Evolutionary conservation across 345 rosid genomes (phyloP).

Genomic region (Moricandia arvensis): DNA sequence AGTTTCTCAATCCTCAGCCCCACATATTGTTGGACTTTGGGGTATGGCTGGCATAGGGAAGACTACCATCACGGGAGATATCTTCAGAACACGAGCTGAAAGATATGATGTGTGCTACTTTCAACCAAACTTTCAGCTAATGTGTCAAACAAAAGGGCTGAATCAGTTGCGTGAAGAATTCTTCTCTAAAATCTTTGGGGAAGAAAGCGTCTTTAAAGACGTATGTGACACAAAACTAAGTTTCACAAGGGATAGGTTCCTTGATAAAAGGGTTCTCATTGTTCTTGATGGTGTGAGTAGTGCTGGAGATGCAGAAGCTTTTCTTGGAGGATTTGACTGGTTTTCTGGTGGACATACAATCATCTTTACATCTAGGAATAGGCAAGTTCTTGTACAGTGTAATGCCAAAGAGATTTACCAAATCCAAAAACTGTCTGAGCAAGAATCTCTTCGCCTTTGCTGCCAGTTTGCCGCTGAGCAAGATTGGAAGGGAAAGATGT

Average conservation of each 20-base stretch:
- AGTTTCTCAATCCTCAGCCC: background rate
- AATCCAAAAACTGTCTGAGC: too few relatives aligned
- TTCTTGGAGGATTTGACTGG: too few relatives aligned
- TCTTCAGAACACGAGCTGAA: background rate
- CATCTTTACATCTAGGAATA: too few relatives aligned
- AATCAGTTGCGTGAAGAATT: conserved; percentile 16
- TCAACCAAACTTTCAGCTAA: conserved; percentile 19
- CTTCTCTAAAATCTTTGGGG: conserved; percentile 22
- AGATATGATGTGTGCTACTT: conserved; percentile 9
- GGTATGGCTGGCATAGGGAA: too few relatives aligned
- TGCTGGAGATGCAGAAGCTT: conserved; percentile 13
- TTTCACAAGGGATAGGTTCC: conserved; percentile 1
- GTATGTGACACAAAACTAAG: background rate
- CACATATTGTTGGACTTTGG: conserved; percentile 29
- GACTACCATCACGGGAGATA: background rate
- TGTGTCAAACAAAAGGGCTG: conserved; percentile 10
- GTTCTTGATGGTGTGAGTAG: conserved; percentile 33
- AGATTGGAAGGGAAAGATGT: conserved; percentile 3
- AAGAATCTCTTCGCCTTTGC: too few relatives aligned
- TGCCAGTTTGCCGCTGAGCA: too few relatives aligned
- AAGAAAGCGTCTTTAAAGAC: background rate
- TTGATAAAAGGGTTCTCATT: conserved; percentile 18
- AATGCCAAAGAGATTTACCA: too few relatives aligned
- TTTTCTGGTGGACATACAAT: too few relatives aligned
- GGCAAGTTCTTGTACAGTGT: too few relatives aligned